phyloP scores from a whole-genome alignment of 768 basidiomycete species.

The Mycena sanguinolenta region DNA sequence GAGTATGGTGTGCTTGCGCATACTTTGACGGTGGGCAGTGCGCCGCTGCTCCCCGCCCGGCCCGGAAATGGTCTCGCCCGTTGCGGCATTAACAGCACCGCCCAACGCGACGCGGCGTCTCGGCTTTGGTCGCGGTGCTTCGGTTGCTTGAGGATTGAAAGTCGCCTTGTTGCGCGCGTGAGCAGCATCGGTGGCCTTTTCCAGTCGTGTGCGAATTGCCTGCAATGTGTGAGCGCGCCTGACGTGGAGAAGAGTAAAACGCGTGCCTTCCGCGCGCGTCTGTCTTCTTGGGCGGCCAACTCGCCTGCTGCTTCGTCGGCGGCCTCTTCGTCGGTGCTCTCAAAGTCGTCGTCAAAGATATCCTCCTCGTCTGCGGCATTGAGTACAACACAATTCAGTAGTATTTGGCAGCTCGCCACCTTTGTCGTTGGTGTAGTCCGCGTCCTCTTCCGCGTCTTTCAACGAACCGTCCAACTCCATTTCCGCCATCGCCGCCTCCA shows the following conservation, averaged over 20 bases:
- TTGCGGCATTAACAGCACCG: conserved; percentile 68
- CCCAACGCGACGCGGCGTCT: conserved; percentile 70
- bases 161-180: conserved; percentile 76
- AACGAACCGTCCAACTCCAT: conserved; percentile 67
- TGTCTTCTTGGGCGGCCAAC: conserved; percentile 68
- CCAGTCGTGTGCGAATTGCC: conserved; percentile 69
- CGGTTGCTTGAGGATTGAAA: conserved; percentile 66
- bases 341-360: conserved; percentile 86
- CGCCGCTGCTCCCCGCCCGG: conserved; percentile 12
- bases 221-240: conserved; percentile 43
- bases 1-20: conserved; percentile 76
- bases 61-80: conserved; percentile 66
- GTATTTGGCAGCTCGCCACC: conserved; percentile 53
- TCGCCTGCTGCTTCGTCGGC: conserved; percentile 67
- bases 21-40: conserved; percentile 63
- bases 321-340: conserved; percentile 84
- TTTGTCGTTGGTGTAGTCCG: conserved; percentile 76
- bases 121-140: conserved; percentile 41
- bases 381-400: background rate
- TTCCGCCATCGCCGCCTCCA: conserved; percentile 84
- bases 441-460: conserved; percentile 79
- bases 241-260: background rate
- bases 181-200: conserved; percentile 74
- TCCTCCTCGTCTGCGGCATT: conserved; percentile 80
- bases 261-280: conserved; percentile 61